A percentile compares a stretch with the other conserved stretches of the same genome.
phyloP scores from a whole-genome alignment of 2,329 filamentous ascomycete genomes.

The Scedosporium minutisporum region DNA sequence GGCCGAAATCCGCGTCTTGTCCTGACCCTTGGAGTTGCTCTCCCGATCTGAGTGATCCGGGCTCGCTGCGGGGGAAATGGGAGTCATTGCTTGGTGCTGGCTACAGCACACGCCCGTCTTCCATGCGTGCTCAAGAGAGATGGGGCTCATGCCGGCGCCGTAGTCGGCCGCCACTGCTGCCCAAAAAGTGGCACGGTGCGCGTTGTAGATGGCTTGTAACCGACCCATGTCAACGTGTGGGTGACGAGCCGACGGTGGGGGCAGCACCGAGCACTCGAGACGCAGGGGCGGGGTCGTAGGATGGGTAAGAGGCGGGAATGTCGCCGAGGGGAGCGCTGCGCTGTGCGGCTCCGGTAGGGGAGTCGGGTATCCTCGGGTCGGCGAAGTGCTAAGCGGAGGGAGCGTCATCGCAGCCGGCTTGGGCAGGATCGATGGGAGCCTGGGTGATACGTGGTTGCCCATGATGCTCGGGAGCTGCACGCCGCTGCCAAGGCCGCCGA shows the following conservation, averaged over 20 bases:
- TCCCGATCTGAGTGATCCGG: conserved; percentile 35
- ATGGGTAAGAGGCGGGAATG: conserved; percentile 25
- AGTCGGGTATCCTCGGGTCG: conserved; percentile 29
- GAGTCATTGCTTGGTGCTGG: conserved; percentile 27
- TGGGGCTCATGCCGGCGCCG: conserved; percentile 50
- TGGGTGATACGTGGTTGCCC: conserved; percentile 33
- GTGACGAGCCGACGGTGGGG: conserved; percentile 24
- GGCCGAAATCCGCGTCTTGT: conserved; percentile 53
- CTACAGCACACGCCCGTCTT: conserved; percentile 35
- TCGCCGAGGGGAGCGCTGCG: conserved; percentile 30
- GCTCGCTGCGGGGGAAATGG: conserved; percentile 44
- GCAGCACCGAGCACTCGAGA: conserved; percentile 47
- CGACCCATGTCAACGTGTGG: conserved; percentile 53
- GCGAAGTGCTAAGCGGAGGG: conserved; percentile 23
- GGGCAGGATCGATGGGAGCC: conserved; percentile 53
- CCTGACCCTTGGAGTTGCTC: conserved; percentile 21
- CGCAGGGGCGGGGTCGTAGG: conserved; percentile 37
- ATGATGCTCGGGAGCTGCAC: conserved; percentile 48
- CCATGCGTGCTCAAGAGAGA: conserved; percentile 63
- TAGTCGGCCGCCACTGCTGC: conserved; percentile 62
- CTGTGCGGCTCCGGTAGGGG: conserved; percentile 34
- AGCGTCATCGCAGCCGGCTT: conserved; percentile 50
- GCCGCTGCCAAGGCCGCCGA: conserved; percentile 16
- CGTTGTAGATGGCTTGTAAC: conserved; percentile 59
- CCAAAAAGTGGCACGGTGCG: conserved; percentile 66